A percentile compares a stretch with the other conserved stretches of the same genome.
phyloP scores from a whole-genome alignment of 495 filamentous ascomycete genomes.

The Xylaria longipes region DNA sequence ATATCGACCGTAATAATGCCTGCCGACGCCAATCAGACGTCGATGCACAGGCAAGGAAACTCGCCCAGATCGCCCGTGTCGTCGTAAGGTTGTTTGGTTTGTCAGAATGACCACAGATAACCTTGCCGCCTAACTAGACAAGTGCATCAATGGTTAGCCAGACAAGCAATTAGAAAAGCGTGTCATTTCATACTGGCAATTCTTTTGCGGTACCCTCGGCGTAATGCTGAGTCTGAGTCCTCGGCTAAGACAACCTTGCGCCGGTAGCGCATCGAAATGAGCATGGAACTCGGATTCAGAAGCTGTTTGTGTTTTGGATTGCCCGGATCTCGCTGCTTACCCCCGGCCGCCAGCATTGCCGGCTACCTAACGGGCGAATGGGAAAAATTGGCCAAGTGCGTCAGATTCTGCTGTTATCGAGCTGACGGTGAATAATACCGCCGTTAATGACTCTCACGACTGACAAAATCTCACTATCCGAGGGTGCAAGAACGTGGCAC shows the following conservation, averaged over 20 bases:
- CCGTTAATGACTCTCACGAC: constrained; percentile 10
- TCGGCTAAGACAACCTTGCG: constrained; percentile 17
- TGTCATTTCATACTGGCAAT: background rate
- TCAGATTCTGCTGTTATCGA: constrained; percentile 1
- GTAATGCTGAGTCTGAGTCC: constrained; percentile 10
- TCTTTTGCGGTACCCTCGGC: background rate
- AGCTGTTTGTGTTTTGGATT: constrained; percentile 1
- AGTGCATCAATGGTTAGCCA: background rate
- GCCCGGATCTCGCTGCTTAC: constrained; percentile 11
- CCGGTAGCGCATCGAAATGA: constrained; percentile 1
- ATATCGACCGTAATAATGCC: background rate
- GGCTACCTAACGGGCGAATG: constrained; percentile 17
- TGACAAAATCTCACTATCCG: constrained; percentile 1
- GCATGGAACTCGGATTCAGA: constrained; percentile 8
- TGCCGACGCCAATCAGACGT: constrained; percentile 13
- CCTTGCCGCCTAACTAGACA: constrained; percentile 3
- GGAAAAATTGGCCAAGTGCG: constrained; percentile 9
- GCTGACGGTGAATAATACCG: constrained; percentile 14
- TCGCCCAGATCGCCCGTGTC: background rate
- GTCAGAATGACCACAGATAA: background rate
- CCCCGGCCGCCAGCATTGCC: constrained; percentile 16
- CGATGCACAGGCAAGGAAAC: background rate
- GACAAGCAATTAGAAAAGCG: background rate
- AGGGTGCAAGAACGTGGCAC: constrained; percentile 20
- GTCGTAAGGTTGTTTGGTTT: background rate